These are phyloP conservation scores for Wickerhamomyces xylosicus DNA, from an alignment of 805 yeast genomes.

Conservation along the genomic window DNA sequence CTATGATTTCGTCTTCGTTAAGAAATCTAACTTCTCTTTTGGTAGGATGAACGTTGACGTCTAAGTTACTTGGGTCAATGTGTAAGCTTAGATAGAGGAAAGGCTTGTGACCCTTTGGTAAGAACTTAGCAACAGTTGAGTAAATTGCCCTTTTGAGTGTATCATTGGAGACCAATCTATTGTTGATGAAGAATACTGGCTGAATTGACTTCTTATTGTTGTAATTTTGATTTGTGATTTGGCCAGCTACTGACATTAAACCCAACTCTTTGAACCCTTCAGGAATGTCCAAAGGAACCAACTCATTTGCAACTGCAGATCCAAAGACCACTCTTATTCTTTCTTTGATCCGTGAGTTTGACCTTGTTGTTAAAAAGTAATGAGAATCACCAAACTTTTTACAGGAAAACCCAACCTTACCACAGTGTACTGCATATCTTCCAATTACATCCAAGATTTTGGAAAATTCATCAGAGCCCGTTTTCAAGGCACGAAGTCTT, in stretches of 20 bases:
- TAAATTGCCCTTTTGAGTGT: slow-evolving; percentile 62
- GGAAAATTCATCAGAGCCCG: slow-evolving; percentile 64
- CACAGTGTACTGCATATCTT: slow-evolving; percentile 69
- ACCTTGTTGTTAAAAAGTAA: slow-evolving; percentile 51
- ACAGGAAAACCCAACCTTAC: slow-evolving; percentile 63
- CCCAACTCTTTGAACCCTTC: slow-evolving; percentile 32
- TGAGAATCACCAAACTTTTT: slow-evolving; percentile 72
- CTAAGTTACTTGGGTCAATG: slow-evolving; percentile 61
- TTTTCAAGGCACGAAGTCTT: slow-evolving; percentile 53
- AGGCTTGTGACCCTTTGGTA: slow-evolving; percentile 73
- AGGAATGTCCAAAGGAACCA: slow-evolving; percentile 35
- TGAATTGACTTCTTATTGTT: slow-evolving; percentile 51
- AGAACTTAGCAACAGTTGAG: slow-evolving; percentile 31
- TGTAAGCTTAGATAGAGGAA: slow-evolving; percentile 68
- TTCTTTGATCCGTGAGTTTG: slow-evolving; percentile 41
- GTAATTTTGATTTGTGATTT: slow-evolving; percentile 62
- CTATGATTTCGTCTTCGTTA: slow-evolving; percentile 78
- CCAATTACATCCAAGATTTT: slow-evolving; percentile 77
- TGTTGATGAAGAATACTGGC: slow-evolving; percentile 78
- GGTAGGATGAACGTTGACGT: slow-evolving; percentile 94
- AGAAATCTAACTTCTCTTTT: slow-evolving; percentile 85
- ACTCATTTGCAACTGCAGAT: slow-evolving; percentile 50
- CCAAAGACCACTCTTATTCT: slow-evolving; percentile 72
- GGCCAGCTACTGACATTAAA: slow-evolving; percentile 42
- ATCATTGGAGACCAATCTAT: slow-evolving; percentile 74